Evolutionary conservation across 192 early-diverging fungal species (phyloP).

Genomic region (Podila clonocystis): DNA sequence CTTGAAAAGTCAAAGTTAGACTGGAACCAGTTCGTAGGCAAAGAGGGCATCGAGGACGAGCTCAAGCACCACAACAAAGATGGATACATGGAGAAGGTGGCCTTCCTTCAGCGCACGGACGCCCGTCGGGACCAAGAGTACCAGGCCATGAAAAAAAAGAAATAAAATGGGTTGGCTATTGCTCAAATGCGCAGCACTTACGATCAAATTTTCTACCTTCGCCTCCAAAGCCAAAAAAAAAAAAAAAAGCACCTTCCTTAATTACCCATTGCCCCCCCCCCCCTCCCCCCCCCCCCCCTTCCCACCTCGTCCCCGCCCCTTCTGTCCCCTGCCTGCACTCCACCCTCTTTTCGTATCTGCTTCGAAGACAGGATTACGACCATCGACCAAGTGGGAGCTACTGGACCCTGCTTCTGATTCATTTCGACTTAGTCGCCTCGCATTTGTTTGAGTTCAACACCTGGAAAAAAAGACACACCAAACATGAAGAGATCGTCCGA

Average conservation of each 20-base stretch:
- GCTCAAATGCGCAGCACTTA: background rate
- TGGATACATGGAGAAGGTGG: slow-evolving; percentile 78
- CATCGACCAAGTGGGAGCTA: no score
- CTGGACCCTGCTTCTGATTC: no score
- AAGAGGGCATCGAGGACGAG: slow-evolving; percentile 69
- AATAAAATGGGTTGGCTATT: background rate
- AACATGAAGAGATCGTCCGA: background rate
- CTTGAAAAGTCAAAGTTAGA: slow-evolving; percentile 76
- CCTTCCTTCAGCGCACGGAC: slow-evolving; percentile 71
- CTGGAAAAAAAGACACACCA: background rate
- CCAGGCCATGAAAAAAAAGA: slow-evolving; percentile 50
- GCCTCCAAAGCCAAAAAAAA: no score
- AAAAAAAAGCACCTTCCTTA: no score
- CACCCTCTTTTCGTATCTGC: no score
- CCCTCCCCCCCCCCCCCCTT: no score
- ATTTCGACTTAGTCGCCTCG: no score
- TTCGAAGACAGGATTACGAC: no score
- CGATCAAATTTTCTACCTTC: background rate
- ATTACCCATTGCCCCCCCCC: no score
- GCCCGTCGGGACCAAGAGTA: slow-evolving; percentile 63
- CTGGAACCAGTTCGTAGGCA: slow-evolving; percentile 72
- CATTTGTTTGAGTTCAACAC: no score
- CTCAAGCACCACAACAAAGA: slow-evolving; percentile 74
- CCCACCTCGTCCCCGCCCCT: no score
- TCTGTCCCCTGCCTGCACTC: no score